Conservation (phyloP, 148 eudicot genomes). For the Chenopodium berlandieri region DNA sequence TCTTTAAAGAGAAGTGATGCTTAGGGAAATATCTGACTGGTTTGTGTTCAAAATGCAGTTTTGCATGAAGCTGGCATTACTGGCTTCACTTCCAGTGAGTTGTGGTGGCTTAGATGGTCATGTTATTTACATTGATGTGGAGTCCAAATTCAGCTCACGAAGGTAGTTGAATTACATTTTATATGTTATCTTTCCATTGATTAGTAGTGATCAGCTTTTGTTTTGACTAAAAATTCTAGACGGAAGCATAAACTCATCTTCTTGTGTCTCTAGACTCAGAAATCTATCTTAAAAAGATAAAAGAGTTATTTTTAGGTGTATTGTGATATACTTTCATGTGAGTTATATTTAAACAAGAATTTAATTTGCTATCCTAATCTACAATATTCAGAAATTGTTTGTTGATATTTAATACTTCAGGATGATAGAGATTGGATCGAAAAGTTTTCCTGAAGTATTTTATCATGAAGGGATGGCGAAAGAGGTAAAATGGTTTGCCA, state of each 20-base stretch:
- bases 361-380: neutral
- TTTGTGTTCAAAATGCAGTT: conserved; percentile 48
- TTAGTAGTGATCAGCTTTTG: neutral
- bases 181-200: neutral
- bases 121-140: conserved; percentile 80
- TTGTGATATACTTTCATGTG: neutral
- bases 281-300: too few species aligned
- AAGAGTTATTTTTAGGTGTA: neutral
- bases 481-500: conserved; percentile 42
- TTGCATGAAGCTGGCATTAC: conserved; percentile 77
- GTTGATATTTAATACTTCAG: conserved; percentile 29
- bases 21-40: neutral
- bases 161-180: conserved; percentile 41
- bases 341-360: neutral
- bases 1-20: neutral
- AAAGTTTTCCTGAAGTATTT: conserved; percentile 84
- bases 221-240: neutral
- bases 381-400: neutral
- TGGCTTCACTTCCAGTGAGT: conserved; percentile 72
- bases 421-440: conserved; percentile 81
- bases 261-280: too few species aligned
- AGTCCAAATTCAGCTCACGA: conserved; percentile 86
- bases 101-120: conserved; percentile 84
- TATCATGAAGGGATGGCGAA: conserved; percentile 66
- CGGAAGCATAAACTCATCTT: neutral